Evolutionary conservation across 1,139 yeast genomes (phyloP).

Genomic region (Debaryomyces udenii): DNA sequence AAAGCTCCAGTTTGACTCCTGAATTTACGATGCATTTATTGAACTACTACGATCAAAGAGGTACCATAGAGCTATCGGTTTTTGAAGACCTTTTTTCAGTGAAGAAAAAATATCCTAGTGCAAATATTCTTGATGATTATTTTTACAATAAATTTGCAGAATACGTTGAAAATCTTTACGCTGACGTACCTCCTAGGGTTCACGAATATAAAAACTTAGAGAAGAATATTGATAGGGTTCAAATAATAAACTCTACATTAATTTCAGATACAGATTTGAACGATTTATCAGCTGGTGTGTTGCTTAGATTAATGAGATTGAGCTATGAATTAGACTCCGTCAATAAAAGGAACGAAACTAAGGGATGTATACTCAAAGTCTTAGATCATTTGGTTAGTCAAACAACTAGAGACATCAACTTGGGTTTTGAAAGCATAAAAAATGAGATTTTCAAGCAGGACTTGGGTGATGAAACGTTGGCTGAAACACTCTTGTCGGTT

Average conservation of each 20-base stretch:
- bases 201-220: constrained; percentile 42
- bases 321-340: constrained; percentile 29
- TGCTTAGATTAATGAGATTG: constrained; percentile 25
- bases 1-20: constrained; percentile 15
- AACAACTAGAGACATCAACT: constrained; percentile 8
- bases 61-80: constrained; percentile 21
- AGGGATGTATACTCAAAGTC: constrained; percentile 10
- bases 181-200: constrained; percentile 30
- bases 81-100: constrained; percentile 27
- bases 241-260: constrained; percentile 20
- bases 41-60: constrained; percentile 19
- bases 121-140: constrained; percentile 20
- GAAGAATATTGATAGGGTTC: constrained; percentile 35
- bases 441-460: constrained; percentile 24
- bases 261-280: constrained; percentile 14
- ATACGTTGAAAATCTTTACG: constrained; percentile 35
- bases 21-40: constrained; percentile 28
- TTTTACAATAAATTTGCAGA: constrained; percentile 25
- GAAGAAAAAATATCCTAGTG: constrained; percentile 7
- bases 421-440: constrained; percentile 17
- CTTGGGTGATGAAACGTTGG: constrained; percentile 29
- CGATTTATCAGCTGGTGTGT: constrained; percentile 14
- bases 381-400: constrained; percentile 12
- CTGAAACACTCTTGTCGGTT: constrained; percentile 21
- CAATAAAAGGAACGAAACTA: constrained; percentile 15